These are phyloP conservation scores for Fusarium burgessii DNA, from an alignment of 2,329 filamentous ascomycete species.

Conservation along the genomic window DNA sequence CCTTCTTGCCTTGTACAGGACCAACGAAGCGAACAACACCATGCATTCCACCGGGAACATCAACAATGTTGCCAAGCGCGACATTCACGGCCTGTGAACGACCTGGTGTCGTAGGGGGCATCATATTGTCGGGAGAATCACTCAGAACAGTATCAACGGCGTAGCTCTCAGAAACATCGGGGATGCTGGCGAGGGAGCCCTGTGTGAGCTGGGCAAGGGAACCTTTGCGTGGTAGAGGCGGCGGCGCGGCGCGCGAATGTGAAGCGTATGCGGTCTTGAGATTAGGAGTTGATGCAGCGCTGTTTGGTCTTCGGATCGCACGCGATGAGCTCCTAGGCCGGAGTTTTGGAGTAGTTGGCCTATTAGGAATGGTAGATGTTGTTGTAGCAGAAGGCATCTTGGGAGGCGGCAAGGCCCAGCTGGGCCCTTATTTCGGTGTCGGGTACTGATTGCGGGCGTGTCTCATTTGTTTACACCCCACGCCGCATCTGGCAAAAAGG, in stretches of 20 bases:
- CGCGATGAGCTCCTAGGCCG: slow-evolving; percentile 48
- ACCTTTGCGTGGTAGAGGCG: slow-evolving; percentile 73
- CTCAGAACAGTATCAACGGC: slow-evolving; percentile 65
- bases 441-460: slow-evolving; percentile 41
- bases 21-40: slow-evolving; percentile 92
- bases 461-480: slow-evolving; percentile 50
- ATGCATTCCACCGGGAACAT: slow-evolving; percentile 93
- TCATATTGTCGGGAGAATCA: slow-evolving; percentile 57
- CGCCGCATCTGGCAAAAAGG: slow-evolving; percentile 46
- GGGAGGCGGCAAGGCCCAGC: slow-evolving; percentile 39
- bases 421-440: slow-evolving; percentile 43
- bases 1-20: slow-evolving; percentile 86
- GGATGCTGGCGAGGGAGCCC: slow-evolving; percentile 72
- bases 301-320: slow-evolving; percentile 59
- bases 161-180: slow-evolving; percentile 75
- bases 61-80: slow-evolving; percentile 84
- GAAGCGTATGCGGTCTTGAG: slow-evolving; percentile 64
- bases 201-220: slow-evolving; percentile 77
- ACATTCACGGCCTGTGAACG: slow-evolving; percentile 66
- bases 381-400: slow-evolving; percentile 47
- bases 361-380: slow-evolving; percentile 35
- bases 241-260: slow-evolving; percentile 61
- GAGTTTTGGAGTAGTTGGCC: slow-evolving; percentile 36
- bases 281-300: slow-evolving; percentile 70
- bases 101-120: slow-evolving; percentile 67